Evolutionary conservation across 768 basidiomycete genomes (phyloP).

Genomic region (Amanita rubescens): DNA sequence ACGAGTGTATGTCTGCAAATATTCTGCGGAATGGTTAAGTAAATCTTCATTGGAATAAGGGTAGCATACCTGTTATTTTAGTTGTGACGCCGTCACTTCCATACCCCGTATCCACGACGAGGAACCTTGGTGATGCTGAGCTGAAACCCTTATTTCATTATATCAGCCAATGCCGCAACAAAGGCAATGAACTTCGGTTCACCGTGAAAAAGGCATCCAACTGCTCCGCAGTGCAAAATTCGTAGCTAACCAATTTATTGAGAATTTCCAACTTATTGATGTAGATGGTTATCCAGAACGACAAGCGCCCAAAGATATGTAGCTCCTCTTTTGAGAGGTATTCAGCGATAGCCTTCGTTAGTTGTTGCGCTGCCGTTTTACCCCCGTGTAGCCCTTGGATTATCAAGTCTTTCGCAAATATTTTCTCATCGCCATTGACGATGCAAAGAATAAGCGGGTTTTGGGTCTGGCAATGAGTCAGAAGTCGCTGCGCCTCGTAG

Average conservation of each 20-base stretch:
- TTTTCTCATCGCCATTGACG: conserved; percentile 64
- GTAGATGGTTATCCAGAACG: conserved; percentile 72
- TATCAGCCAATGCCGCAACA: neutral
- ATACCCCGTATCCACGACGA: conserved; percentile 60
- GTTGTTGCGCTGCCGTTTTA: conserved; percentile 49
- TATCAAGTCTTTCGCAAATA: conserved; percentile 56
- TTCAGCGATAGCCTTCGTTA: conserved; percentile 64
- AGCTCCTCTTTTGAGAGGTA: conserved; percentile 57
- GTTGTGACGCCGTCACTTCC: conserved; percentile 52
- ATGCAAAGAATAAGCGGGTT: conserved; percentile 67
- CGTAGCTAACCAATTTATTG: conserved; percentile 41
- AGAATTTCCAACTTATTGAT: conserved; percentile 54
- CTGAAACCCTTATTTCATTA: conserved; percentile 48
- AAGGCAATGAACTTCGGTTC: conserved; percentile 5
- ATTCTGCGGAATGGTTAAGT: conserved; percentile 34
- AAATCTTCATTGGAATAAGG: neutral
- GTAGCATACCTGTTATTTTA: conserved; percentile 59
- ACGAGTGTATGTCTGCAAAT: conserved; percentile 59
- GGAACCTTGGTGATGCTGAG: conserved; percentile 66
- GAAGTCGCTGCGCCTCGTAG: neutral
- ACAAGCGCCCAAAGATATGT: conserved; percentile 54
- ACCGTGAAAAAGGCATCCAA: conserved; percentile 61
- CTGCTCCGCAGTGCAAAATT: conserved; percentile 56
- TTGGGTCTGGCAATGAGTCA: conserved; percentile 36
- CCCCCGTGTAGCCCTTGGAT: conserved; percentile 62